These are phyloP conservation scores for Aspergillus intermedius DNA, from an alignment of 2,329 filamentous ascomycete species.

Conservation along the genomic window DNA sequence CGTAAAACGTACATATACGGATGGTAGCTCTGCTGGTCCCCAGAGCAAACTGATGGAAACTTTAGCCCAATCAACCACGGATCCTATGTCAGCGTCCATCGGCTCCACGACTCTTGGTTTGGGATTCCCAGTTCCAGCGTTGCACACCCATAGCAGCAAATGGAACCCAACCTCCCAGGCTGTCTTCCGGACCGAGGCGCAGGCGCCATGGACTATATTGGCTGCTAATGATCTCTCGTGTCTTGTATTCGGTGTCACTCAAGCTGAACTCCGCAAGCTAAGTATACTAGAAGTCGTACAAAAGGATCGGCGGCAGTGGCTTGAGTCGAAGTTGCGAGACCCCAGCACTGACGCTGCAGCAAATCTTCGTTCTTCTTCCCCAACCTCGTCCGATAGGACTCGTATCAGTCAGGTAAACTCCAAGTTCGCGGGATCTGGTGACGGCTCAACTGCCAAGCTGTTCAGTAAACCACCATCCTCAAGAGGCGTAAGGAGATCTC, in stretches of 20 bases:
- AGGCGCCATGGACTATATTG: conserved; percentile 89
- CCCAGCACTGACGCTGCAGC: conserved; percentile 48
- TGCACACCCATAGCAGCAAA: conserved; percentile 84
- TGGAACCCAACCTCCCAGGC: conserved; percentile 90
- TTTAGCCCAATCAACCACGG: conserved; percentile 69
- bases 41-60: conserved; percentile 81
- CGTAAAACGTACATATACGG: conserved; percentile 79
- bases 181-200: conserved; percentile 92
- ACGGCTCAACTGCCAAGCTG: conserved; percentile 79
- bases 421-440: conserved; percentile 57
- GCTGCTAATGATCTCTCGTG: conserved; percentile 95
- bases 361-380: conserved; percentile 17
- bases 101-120: conserved; percentile 29
- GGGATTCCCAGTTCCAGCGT: conserved; percentile 44
- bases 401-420: conserved; percentile 31
- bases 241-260: conserved; percentile 97
- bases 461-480: conserved; percentile 72
- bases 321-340: conserved; percentile 74
- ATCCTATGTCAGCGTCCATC: conserved; percentile 35
- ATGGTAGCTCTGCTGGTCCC: conserved; percentile 65
- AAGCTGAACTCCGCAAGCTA: conserved; percentile 86
- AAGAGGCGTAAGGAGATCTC: conserved; percentile 42
- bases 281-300: conserved; percentile 93
- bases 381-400: conserved; percentile 25
- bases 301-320: conserved; percentile 79